Evolutionary conservation across 1,284 basidiomycete species (phyloP), one percentile per base, ranked within the genome.

Genomic region (Trichosporon ovoides): DNA sequence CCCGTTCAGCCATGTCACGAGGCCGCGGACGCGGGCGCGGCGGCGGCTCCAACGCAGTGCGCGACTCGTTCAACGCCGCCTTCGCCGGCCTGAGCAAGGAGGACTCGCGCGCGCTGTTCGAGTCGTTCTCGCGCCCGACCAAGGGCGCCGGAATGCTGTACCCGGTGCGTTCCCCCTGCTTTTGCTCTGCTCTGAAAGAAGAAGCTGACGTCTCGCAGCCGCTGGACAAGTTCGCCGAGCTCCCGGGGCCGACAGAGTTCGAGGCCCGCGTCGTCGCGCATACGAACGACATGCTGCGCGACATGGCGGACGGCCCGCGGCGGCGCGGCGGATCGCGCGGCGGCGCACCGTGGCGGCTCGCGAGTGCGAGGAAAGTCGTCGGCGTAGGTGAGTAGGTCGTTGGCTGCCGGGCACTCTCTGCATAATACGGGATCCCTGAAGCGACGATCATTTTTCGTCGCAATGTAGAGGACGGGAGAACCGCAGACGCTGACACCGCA

Each of bases 121-220:
- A 64, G 56, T 59, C 57, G 51, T 64, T 64, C 48, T 57, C 54
- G 35, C 58, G 55, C 46, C 63, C 67, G 19, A 62, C 60, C 13
- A 68, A 69, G 55, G 65, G 69, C 28, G 68, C 65, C 50, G 69
- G 69, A 3, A 68, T 69, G 60, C 58, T 75, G 37, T 76, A 74
- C 58, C 73, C 73, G 18, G 74, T 76, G 56, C 65, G 74, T 56
- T 4, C 20, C 7, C 14, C 19, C n/a, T 11, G n/a, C 34, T 28
- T 33, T n/a, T 37, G 33, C 13, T 52, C 16, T 7, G 14, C 9
- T 3, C 9, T 16, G 37, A 7, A 22, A 18, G 0, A 13, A 9
- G 12, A n/a, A 38, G 13, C 48, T 56, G 28, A 34, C 52, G 9
- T 19, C n/a, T 50, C 28, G 12, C 58, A 74, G 68, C 71, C 70